phyloP scores from a whole-genome alignment of 106 monocot species.

The Apostasia shenzhenica region DNA sequence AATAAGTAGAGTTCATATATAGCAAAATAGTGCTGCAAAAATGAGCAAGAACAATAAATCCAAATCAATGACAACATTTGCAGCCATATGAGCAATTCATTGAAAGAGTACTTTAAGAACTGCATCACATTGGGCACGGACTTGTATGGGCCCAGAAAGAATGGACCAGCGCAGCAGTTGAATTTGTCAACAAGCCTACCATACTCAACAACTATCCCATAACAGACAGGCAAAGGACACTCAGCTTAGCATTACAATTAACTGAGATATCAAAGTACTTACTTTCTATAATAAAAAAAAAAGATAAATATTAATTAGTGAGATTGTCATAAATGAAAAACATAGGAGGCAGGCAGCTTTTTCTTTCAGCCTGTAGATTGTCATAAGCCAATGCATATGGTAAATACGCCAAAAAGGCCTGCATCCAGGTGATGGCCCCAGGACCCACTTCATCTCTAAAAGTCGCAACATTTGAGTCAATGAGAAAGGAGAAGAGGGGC shows the following conservation, averaged over 20 bases:
- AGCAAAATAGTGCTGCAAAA: background rate
- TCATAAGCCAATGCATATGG: background rate
- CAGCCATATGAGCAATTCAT: background rate
- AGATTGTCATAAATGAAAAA: background rate
- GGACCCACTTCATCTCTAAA: background rate
- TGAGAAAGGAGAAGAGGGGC: background rate
- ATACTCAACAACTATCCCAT: background rate
- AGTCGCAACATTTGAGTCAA: background rate
- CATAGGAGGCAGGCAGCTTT: background rate
- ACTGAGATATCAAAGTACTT: background rate
- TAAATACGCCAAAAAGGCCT: background rate
- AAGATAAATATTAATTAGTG: background rate
- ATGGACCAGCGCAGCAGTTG: background rate
- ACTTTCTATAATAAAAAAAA: background rate
- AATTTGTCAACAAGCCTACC: background rate
- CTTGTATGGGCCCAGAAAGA: background rate
- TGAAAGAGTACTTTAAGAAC: background rate
- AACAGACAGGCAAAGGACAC: background rate
- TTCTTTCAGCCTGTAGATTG: background rate
- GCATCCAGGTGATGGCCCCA: background rate
- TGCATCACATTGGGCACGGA: background rate
- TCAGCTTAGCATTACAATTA: background rate
- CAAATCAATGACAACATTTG: background rate
- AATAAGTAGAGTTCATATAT: background rate
- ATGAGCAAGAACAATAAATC: background rate